Conservation (phyloP, 2,329 filamentous ascomycete genomes). For the Arthrobotrys entomopaga region DNA sequence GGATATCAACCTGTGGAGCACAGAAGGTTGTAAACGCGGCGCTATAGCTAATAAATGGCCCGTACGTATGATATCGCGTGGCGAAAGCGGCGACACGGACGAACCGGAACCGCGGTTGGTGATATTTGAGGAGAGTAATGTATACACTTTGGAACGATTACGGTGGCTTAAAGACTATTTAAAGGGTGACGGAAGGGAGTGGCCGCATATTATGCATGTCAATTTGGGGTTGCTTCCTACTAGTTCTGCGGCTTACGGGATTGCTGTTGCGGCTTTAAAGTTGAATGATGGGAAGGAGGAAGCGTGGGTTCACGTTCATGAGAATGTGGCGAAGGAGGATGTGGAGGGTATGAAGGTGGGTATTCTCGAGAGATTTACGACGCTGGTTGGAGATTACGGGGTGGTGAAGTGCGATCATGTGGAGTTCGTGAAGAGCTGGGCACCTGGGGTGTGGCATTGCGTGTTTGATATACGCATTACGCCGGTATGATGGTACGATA, state of each 20-base stretch:
- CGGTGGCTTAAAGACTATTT: constrained; percentile 60
- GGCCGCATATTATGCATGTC: constrained; percentile 66
- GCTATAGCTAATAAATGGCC: constrained; percentile 75
- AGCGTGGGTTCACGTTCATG: constrained; percentile 73
- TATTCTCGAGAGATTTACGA: constrained; percentile 56
- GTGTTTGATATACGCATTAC: constrained; percentile 68
- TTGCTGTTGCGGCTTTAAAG: constrained; percentile 65
- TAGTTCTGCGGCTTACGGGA: constrained; percentile 68
- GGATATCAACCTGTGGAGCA: constrained; percentile 89
- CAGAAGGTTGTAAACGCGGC: constrained; percentile 82
- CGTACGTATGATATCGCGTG: constrained; percentile 67
- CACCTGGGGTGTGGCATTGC: constrained; percentile 75
- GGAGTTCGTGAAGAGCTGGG: constrained; percentile 76
- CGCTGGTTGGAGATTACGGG: constrained; percentile 29
- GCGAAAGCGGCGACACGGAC: constrained; percentile 62
- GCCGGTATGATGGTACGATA: not conserved
- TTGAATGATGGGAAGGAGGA: constrained; percentile 56
- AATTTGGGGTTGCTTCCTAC: constrained; percentile 73
- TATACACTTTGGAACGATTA: constrained; percentile 65
- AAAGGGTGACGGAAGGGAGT: not conserved
- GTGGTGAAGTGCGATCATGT: constrained; percentile 66
- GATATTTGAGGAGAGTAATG: constrained; percentile 77
- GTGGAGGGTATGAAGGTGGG: constrained; percentile 62
- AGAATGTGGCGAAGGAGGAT: constrained; percentile 71
- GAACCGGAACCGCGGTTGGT: constrained; percentile 67